A percentile compares a stretch with the other conserved stretches of the same genome.
Evolutionary conservation across 768 basidiomycete genomes (phyloP).

Genomic region (Candolleomyces eurysporus): DNA sequence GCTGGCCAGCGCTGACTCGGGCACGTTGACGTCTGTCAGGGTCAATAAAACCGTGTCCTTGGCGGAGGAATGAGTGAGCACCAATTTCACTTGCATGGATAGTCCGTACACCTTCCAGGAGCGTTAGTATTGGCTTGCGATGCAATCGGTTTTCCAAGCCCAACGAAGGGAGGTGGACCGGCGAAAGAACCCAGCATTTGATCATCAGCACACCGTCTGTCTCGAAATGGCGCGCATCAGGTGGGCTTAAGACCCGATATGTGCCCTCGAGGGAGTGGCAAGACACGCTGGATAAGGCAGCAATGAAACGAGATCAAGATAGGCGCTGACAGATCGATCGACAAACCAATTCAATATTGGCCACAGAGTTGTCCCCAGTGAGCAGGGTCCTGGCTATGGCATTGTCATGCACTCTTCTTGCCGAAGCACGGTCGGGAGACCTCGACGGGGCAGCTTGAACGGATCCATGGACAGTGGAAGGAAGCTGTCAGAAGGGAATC

Average conservation of each 20-base stretch:
- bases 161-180: conserved; percentile 2
- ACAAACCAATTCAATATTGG: neutral
- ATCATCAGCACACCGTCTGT: neutral
- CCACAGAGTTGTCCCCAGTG: neutral
- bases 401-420: neutral
- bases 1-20: neutral
- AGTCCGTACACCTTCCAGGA: neutral
- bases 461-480: neutral
- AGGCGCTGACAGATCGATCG: neutral
- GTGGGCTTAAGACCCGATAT: neutral
- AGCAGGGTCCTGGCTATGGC: neutral
- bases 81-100: neutral
- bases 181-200: conserved; percentile 4
- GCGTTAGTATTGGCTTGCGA: neutral
- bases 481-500: neutral
- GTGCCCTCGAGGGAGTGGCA: neutral
- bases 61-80: neutral
- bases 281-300: neutral
- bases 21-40: neutral
- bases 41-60: neutral
- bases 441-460: neutral
- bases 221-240: neutral
- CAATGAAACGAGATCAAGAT: neutral
- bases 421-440: neutral
- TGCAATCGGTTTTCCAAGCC: neutral